These are phyloP conservation scores for Stemphylium lycopersici DNA, from an alignment of 2,329 filamentous ascomycete genomes.

Conservation along the genomic window DNA sequence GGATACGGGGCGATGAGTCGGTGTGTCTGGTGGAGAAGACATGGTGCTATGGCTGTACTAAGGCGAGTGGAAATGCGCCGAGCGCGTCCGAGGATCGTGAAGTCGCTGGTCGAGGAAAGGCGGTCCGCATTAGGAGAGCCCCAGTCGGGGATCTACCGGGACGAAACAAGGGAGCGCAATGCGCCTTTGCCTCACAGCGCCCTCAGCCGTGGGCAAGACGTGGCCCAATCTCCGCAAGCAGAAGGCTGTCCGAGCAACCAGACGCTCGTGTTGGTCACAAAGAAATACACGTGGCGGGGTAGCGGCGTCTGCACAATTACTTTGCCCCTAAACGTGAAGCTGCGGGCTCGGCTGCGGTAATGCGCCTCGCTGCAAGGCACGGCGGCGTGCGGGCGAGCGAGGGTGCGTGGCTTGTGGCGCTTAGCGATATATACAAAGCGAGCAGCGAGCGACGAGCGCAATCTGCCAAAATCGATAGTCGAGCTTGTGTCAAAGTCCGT, in stretches of 20 bases:
- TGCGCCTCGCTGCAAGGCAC: constrained; percentile 22
- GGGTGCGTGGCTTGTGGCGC: constrained; percentile 15
- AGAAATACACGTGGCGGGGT: constrained; percentile 12
- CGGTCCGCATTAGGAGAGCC: constrained; percentile 17
- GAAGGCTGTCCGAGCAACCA: background rate
- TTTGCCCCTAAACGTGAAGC: constrained; percentile 20
- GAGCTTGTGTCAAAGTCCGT: background rate
- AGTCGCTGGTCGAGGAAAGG: constrained; percentile 10
- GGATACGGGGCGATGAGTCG: constrained; percentile 43
- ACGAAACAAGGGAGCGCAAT: constrained; percentile 12
- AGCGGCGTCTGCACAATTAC: constrained; percentile 14
- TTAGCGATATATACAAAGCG: constrained; percentile 20
- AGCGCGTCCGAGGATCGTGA: constrained; percentile 11
- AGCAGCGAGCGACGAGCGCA: constrained; percentile 5
- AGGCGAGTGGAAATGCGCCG: constrained; percentile 7
- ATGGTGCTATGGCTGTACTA: constrained; percentile 26
- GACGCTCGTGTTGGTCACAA: background rate
- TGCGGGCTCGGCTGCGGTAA: constrained; percentile 29
- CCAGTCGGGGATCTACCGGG: constrained; percentile 20
- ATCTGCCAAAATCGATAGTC: background rate
- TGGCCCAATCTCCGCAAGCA: constrained; percentile 1
- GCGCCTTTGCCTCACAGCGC: constrained; percentile 16
- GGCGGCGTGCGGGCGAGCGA: background rate
- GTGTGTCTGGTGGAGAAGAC: constrained; percentile 53
- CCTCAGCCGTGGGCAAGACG: constrained; percentile 1